A percentile compares a stretch with the other conserved stretches of the same genome.
These are phyloP conservation scores for Talaromyces sp. DNA, from an alignment of 2,329 filamentous ascomycete genomes.

Conservation along the genomic window DNA sequence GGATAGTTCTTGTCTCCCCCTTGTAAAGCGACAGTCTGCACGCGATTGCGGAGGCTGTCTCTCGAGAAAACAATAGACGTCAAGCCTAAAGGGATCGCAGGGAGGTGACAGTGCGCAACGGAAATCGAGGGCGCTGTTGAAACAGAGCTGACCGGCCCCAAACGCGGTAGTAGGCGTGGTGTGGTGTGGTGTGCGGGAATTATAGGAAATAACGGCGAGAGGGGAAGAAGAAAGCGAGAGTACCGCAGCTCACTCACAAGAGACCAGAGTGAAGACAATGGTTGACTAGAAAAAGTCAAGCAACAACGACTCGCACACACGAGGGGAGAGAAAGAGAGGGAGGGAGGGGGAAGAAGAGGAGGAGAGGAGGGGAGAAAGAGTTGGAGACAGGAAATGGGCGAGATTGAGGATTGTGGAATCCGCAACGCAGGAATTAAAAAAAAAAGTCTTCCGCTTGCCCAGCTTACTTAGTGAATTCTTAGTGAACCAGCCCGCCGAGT, in stretches of 20 bases:
- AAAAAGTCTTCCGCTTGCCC: slow-evolving; percentile 14
- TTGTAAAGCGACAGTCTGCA: slow-evolving; percentile 17
- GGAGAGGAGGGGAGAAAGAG: slow-evolving; percentile 11
- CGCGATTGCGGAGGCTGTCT: slow-evolving; percentile 18
- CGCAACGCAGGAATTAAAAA: not conserved
- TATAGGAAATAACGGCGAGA: not conserved
- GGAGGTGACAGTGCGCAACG: not conserved
- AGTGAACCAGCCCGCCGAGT: not conserved
- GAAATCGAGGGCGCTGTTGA: not conserved
- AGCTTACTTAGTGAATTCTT: not conserved
- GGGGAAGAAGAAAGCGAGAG: not conserved
- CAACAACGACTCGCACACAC: slow-evolving; percentile 15
- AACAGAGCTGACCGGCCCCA: not conserved
- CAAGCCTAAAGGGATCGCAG: not conserved
- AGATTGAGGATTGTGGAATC: slow-evolving; percentile 14
- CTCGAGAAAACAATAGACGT: not conserved
- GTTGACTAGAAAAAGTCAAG: not conserved
- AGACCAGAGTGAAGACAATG: not conserved
- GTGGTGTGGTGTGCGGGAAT: slow-evolving; percentile 7
- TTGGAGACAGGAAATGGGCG: slow-evolving; percentile 1
- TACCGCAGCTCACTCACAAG: not conserved
- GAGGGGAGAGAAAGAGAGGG: slow-evolving; percentile 16
- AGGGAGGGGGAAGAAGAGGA: slow-evolving; percentile 16
- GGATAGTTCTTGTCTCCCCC: slow-evolving; percentile 14
- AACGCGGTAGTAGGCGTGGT: slow-evolving; percentile 3